A percentile compares a stretch with the other conserved stretches of the same genome.
Conservation (phyloP, 306 rosid genomes). For the Albizia julibrissin region DNA sequence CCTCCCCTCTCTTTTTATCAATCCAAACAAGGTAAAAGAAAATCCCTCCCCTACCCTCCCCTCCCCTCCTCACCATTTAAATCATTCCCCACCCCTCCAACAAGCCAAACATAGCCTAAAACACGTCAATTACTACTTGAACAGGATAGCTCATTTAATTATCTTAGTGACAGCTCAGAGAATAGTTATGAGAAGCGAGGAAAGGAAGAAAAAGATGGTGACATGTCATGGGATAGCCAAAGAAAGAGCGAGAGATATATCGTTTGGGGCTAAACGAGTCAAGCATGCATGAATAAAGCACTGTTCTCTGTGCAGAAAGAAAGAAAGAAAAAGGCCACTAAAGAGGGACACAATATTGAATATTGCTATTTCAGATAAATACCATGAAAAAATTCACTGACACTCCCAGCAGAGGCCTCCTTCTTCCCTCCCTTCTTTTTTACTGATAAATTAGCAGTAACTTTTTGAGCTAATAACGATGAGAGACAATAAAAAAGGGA, state of each 20-base stretch:
- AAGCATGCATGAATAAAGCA: conserved; percentile 50
- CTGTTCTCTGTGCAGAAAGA: conserved; percentile 36
- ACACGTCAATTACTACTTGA: not conserved
- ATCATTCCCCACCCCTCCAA: no score
- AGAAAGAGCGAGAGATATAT: conserved; percentile 38
- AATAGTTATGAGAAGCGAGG: conserved; percentile 32
- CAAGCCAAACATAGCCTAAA: no score
- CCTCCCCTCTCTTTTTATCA: no score
- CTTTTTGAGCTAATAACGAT: conserved; percentile 24
- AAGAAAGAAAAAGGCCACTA: conserved; percentile 9
- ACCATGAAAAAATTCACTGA: conserved; percentile 29
- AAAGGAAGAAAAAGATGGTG: conserved; percentile 39
- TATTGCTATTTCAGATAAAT: conserved; percentile 39
- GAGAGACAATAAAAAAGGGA: conserved; percentile 13
- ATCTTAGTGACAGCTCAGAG: conserved; percentile 22
- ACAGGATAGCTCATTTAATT: conserved; percentile 11
- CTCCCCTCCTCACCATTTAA: no score
- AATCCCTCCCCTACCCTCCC: no score
- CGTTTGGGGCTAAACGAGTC: conserved; percentile 53
- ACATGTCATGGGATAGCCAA: conserved; percentile 46
- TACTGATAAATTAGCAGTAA: not conserved
- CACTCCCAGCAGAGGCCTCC: conserved; percentile 1
- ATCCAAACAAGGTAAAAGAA: no score
- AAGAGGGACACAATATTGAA: conserved; percentile 25
- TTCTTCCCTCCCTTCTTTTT: not conserved